Conservation (phyloP, 768 basidiomycete species). For the Megacollybia marginata region DNA sequence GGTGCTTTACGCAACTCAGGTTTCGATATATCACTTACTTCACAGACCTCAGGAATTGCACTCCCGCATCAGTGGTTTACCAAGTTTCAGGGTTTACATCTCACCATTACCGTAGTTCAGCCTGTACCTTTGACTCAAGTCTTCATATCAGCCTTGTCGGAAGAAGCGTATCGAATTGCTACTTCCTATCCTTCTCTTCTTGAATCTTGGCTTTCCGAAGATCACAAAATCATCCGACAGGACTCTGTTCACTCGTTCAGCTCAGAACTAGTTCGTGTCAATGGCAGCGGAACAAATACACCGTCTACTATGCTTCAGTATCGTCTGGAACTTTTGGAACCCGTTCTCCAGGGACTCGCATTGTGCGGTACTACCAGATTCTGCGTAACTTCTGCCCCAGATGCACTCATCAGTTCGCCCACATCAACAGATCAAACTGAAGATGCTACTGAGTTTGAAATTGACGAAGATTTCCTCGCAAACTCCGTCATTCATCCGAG, state of each 20-base stretch:
- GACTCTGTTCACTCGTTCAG: constrained; percentile 31
- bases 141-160: constrained; percentile 43
- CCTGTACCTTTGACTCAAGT: constrained; percentile 40
- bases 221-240: constrained; percentile 43
- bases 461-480: constrained; percentile 66
- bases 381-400: constrained; percentile 28
- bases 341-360: constrained; percentile 66
- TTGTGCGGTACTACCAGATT: constrained; percentile 43
- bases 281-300: constrained; percentile 8
- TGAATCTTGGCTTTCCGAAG: constrained; percentile 35
- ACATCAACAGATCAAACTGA: not conserved
- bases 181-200: constrained; percentile 24
- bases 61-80: constrained; percentile 36
- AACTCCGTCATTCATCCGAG: constrained; percentile 31
- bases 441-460: constrained; percentile 41
- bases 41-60: constrained; percentile 24
- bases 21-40: not conserved
- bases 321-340: constrained; percentile 54
- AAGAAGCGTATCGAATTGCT: constrained; percentile 39
- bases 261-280: constrained; percentile 10
- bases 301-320: constrained; percentile 25
- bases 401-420: not conserved
- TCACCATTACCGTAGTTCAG: constrained; percentile 18
- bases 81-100: constrained; percentile 22
- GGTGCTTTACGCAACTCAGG: constrained; percentile 20